Evolutionary conservation across 441 rosid species (phyloP).

Genomic region (Isatis lusitanica): DNA sequence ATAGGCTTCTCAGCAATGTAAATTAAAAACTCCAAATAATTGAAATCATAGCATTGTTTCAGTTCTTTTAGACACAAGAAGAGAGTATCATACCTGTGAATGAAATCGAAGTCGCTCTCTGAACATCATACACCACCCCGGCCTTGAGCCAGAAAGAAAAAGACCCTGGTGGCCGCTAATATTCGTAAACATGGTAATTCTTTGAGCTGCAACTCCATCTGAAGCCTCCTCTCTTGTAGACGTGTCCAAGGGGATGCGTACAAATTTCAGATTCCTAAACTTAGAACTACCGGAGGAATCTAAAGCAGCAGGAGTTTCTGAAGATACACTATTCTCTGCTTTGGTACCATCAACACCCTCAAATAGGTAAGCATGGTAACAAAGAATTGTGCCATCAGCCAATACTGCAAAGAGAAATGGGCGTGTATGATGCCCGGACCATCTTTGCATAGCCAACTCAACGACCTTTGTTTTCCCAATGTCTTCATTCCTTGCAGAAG

Average conservation of each 20-base stretch:
- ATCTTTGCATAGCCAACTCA: constrained; percentile 93
- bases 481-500: constrained; percentile 69
- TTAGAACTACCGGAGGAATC: constrained; percentile 61
- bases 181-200: constrained; percentile 84
- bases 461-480: constrained; percentile 62
- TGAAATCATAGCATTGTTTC: constrained; percentile 7
- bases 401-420: constrained; percentile 88
- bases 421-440: constrained; percentile 83
- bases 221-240: constrained; percentile 75
- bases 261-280: constrained; percentile 81
- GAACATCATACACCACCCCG: constrained; percentile 92
- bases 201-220: constrained; percentile 53
- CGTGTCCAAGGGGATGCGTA: constrained; percentile 68
- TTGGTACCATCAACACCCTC: constrained; percentile 73
- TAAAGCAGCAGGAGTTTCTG: constrained; percentile 44
- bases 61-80: constrained; percentile 17
- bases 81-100: constrained; percentile 72
- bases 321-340: constrained; percentile 53
- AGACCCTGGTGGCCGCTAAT: constrained; percentile 85
- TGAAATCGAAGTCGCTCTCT: constrained; percentile 90
- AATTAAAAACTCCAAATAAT: neutral
- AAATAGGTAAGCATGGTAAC: constrained; percentile 88
- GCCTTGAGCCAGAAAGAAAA: constrained; percentile 92
- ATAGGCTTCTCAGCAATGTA: constrained; percentile 1
- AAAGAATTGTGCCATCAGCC: constrained; percentile 91